Base-by-base conservation (phyloP, 169 alveolate species). In the Plasmodium cynomolgi region DNA sequence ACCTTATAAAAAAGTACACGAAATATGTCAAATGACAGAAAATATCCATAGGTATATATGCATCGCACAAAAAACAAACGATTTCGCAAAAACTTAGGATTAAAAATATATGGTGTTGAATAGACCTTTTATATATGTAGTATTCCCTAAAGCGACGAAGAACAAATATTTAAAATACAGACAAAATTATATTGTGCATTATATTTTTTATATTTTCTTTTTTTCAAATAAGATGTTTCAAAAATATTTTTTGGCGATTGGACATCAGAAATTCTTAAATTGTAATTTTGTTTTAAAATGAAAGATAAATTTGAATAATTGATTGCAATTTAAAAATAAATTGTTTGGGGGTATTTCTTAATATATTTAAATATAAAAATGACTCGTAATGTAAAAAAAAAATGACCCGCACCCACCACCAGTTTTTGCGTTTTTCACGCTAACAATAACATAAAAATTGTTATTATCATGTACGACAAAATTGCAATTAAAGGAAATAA, bases 381-480 rank as follows among this genome's bases (percentile, higher is more conserved):
- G 23, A 20, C 54, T 39, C 44, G 34, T 41, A 37, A 79, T 79
- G n/a, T 20, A 2, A 39, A n/a, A 75, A 75, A 75, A 75, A 79
- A 29, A 29, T 20, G 54, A 9, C 54, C 62, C 31, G 84, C 84
- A 79, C 84, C 84, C 84, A 33, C 54, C 23, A 20, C 7, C 84
- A 79, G 54, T 39, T 79, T 79, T 41, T 13, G 75, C 33, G 23
- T 41, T 79, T 79, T 79, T 79, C 54, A 79, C 33, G 2, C 34
- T 47, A 79, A 6, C 1, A 79, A 79, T 34, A n/a, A 17, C 7
- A 39, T 62, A 62, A 62, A 62, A 62, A 62, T 20, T 62, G 33
- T 62, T 62, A 62, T 62, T 62, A 62, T 41, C 34, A 20, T 37
- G 7, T 26, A 39, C 72, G 15, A 79, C 41, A 33, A 79, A 79